These are phyloP conservation scores for Sporisorium sorghi DNA, from an alignment of 1,284 basidiomycete species.

Conservation along the genomic window DNA sequence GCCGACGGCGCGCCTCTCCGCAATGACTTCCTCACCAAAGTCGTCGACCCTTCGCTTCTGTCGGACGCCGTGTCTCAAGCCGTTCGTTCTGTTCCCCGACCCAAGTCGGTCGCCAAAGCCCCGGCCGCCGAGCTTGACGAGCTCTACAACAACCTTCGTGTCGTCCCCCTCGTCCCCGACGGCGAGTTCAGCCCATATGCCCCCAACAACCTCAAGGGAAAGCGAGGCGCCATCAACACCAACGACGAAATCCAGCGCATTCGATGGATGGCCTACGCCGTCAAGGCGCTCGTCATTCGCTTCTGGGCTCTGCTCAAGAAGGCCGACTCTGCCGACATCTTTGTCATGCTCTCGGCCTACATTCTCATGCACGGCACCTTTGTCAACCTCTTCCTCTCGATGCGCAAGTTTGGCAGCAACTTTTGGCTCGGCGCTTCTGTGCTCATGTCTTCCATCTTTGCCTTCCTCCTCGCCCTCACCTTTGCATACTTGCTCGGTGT, in stretches of 20 bases:
- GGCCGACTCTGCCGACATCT: slow-evolving; percentile 94
- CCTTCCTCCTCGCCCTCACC: slow-evolving; percentile 87
- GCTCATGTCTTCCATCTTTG: slow-evolving; percentile 84
- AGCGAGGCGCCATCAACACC: slow-evolving; percentile 29
- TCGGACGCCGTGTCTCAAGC: slow-evolving; percentile 25
- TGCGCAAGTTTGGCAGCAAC: slow-evolving; percentile 67
- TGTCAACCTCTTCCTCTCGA: slow-evolving; percentile 74
- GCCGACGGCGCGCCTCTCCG: slow-evolving; percentile 18
- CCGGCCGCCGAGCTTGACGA: slow-evolving; percentile 35
- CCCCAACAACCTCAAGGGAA: slow-evolving; percentile 55
- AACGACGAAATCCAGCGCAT: slow-evolving; percentile 58
- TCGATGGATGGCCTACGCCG: slow-evolving; percentile 62
- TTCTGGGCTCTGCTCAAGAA: slow-evolving; percentile 72
- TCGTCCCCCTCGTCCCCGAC: slow-evolving; percentile 49
- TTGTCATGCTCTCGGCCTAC: slow-evolving; percentile 94
- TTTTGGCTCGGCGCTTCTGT: slow-evolving; percentile 78
- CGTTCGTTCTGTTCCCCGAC: slow-evolving; percentile 15
- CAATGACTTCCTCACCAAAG: slow-evolving; percentile 28
- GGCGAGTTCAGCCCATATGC: slow-evolving; percentile 48
- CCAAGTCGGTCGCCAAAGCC: slow-evolving; percentile 32
- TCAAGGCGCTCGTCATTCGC: slow-evolving; percentile 62
- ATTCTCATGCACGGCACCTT: slow-evolving; percentile 96
- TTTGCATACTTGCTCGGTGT: slow-evolving; percentile 85
- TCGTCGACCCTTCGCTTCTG: slow-evolving; percentile 36
- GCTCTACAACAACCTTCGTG: slow-evolving; percentile 37